Evolutionary conservation across 768 basidiomycete species (phyloP).

Genomic region (Mycena albidolilacea): DNA sequence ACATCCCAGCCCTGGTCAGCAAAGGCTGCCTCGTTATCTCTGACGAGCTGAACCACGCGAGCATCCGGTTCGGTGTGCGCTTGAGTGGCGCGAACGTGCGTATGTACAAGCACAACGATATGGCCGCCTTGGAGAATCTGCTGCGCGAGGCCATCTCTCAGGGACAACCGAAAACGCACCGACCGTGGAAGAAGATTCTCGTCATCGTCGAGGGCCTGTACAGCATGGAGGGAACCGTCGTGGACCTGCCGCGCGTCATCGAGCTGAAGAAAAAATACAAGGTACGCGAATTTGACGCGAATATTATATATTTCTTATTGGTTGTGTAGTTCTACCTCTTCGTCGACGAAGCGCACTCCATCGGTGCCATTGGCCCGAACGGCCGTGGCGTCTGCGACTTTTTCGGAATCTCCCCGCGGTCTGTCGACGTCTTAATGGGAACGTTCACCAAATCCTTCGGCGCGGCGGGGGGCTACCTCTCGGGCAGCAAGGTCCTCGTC

Average conservation of each 20-base stretch:
- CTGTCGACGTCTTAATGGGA: constrained; percentile 96
- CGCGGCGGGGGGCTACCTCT: constrained; percentile 94
- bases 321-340: constrained; percentile 92
- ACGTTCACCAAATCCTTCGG: constrained; percentile 98
- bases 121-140: constrained; percentile 83
- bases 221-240: constrained; percentile 98
- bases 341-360: constrained; percentile 97
- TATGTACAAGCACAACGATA: constrained; percentile 98
- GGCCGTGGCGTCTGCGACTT: constrained; percentile 97
- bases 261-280: constrained; percentile 96
- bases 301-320: neutral
- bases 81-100: constrained; percentile 90
- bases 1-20: constrained; percentile 90
- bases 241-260: constrained; percentile 85
- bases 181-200: constrained; percentile 99
- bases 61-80: constrained; percentile 93
- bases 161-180: constrained; percentile 96
- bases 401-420: constrained; percentile 85
- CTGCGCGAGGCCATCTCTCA: constrained; percentile 95
- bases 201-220: constrained; percentile 96
- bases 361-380: constrained; percentile 94
- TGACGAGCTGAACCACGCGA: constrained; percentile 97
- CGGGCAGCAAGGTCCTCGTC: constrained; percentile 86
- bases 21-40: constrained; percentile 97
- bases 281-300: constrained; percentile 59